Evolutionary conservation across 2,329 filamentous ascomycete genomes (phyloP), one percentile per base, ranked within the genome.

Genomic region (Cytospora mali): DNA sequence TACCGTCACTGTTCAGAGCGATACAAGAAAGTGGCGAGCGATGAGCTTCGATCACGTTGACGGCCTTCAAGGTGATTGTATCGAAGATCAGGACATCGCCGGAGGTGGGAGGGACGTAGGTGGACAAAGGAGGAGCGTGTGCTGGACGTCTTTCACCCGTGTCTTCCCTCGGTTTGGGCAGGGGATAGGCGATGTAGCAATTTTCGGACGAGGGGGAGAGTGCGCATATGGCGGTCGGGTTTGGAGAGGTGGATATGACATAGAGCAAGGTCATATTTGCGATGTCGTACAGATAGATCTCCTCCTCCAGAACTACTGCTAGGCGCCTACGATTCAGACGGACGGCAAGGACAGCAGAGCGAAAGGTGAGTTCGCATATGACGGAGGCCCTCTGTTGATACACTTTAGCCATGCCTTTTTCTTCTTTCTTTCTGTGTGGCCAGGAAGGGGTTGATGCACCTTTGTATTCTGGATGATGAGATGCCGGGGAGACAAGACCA

Each of bases 221-320:
- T 4, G 93, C 91, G 76, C 93, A 97, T 65, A 98, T 95, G 35
- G 92, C 93, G 67, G 87, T 88, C 1, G 93, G 92, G 71, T 99
- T 99, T 7, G 95, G 92, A 4, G 94, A 97, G 6, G 94, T 98
- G 64, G 93, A 88, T 67, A 98, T 96, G 6, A 92, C 96, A 75
- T 93, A 90, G 48, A 98, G 82, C 63, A 98, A 86, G 71, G 91
- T 94, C 94, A 99, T 98, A 74, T 97, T 98, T 77, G 93, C 93
- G 68, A 99, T 98, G 75, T 99, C 95, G 79, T 99, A 99, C 55
- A 99, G 84, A 77, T 98, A 99, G 66, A 98, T 96, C 74, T 97
- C 91, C 70, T 97, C 93, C 75, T 99, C 95, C 62, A 98, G 84
- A 16, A 98, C 89, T 33, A 99, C 93, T 14, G 95, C 92, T 28